Conservation (phyloP, 345 rosid genomes). For the Luvunga scandens region DNA sequence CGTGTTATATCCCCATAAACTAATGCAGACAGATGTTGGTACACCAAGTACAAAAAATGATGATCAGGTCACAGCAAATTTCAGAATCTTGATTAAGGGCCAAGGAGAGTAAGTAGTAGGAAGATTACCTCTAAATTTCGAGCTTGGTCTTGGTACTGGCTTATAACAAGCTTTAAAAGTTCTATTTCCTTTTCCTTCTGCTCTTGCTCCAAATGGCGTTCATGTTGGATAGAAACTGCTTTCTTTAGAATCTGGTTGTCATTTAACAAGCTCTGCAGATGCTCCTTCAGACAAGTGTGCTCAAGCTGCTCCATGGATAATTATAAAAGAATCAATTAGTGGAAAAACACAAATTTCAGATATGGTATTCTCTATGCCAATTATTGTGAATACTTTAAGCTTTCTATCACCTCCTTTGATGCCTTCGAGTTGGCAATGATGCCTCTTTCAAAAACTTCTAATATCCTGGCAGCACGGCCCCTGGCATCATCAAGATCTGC, state of each 20-base stretch:
- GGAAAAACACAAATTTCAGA: not conserved
- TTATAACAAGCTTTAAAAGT: constrained; percentile 33
- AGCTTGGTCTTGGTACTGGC: constrained; percentile 50
- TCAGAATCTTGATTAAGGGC: not conserved
- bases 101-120: not conserved
- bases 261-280: constrained; percentile 37
- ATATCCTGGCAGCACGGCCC: constrained; percentile 32
- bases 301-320: constrained; percentile 35
- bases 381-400: not conserved
- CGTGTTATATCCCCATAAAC: not conserved
- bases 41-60: not conserved
- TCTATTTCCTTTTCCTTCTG: constrained; percentile 41
- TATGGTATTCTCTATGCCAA: not conserved
- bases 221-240: constrained; percentile 45
- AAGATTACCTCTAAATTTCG: constrained; percentile 43
- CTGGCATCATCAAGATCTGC: constrained; percentile 40
- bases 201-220: constrained; percentile 44
- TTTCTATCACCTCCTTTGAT: constrained; percentile 35
- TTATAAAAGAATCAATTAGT: not conserved
- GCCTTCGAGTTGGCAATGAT: constrained; percentile 26
- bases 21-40: not conserved
- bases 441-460: constrained; percentile 42
- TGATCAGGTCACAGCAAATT: not conserved
- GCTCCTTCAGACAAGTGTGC: constrained; percentile 35
- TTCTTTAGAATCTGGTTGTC: constrained; percentile 52